phyloP scores from a whole-genome alignment of 139 green algal species.

The Deuterostichococcus epilithicus region DNA sequence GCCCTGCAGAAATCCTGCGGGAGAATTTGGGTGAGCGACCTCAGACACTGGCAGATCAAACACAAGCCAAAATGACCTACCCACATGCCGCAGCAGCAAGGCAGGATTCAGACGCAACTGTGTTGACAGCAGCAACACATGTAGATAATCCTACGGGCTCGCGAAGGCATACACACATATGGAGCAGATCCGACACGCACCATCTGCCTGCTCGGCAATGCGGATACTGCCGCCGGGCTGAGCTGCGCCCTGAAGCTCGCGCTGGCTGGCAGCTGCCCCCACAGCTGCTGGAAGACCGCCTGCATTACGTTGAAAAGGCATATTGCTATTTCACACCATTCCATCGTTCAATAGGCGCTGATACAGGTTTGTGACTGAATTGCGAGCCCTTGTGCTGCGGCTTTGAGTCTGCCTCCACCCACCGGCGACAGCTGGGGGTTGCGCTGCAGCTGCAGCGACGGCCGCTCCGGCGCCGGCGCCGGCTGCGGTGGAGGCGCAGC shows the following conservation, averaged over 20 bases:
- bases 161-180: too few relatives aligned
- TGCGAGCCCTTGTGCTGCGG: conserved; percentile 8
- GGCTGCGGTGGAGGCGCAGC: neutral
- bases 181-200: neutral
- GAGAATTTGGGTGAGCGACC: too few relatives aligned
- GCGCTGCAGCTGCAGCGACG: conserved; percentile 7
- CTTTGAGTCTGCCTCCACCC: neutral
- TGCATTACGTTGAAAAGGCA: too few relatives aligned
- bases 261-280: conserved; percentile 45
- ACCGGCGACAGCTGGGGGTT: conserved; percentile 14
- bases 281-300: conserved; percentile 63
- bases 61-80: too few relatives aligned
- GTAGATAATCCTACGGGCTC: too few relatives aligned
- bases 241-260: conserved; percentile 33
- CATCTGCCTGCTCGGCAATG: neutral
- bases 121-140: too few relatives aligned
- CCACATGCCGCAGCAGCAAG: too few relatives aligned
- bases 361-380: conserved; percentile 20
- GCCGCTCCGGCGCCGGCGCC: conserved; percentile 11
- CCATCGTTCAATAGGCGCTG: too few relatives aligned
- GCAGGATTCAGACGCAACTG: too few relatives aligned
- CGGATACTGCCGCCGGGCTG: conserved; percentile 12
- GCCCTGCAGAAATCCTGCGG: conserved; percentile 54
- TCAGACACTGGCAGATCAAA: too few relatives aligned
- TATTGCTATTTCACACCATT: too few relatives aligned